A percentile compares a stretch with the other conserved stretches of the same genome.
phyloP scores from a whole-genome alignment of 2,329 filamentous ascomycete genomes.

The Fusarium irregulare region DNA sequence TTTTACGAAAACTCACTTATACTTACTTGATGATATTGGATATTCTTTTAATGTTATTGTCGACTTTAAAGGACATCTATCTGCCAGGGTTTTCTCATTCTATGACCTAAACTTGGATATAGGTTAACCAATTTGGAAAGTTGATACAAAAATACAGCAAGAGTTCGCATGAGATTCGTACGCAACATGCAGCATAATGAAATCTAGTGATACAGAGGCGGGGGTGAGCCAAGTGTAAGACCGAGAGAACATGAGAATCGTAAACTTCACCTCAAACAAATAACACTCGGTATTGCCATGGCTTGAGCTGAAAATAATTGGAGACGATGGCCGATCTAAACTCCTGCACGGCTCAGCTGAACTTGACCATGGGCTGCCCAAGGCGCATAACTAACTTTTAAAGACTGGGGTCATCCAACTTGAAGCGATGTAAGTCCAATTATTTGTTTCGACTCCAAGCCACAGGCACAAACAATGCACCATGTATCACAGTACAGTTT shows the following conservation, averaged over 20 bases:
- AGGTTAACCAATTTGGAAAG: not conserved
- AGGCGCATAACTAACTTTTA: not conserved
- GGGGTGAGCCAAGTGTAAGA: not conserved
- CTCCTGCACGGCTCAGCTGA: not conserved
- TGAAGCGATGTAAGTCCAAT: not conserved
- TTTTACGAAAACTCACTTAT: conserved; percentile 4
- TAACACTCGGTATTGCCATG: not conserved
- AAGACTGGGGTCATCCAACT: not conserved
- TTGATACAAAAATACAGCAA: not conserved
- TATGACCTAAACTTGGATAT: not conserved
- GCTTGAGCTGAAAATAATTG: not conserved
- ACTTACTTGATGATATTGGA: conserved; percentile 20
- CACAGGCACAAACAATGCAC: not conserved
- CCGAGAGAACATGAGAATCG: not conserved
- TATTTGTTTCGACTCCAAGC: not conserved
- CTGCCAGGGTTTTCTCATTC: not conserved
- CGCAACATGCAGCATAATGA: not conserved
- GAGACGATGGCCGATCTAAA: not conserved
- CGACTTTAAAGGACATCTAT: not conserved
- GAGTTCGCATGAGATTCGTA: not conserved
- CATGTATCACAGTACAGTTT: not conserved
- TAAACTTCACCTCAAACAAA: not conserved
- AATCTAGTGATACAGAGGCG: not conserved
- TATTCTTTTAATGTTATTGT: conserved; percentile 10
- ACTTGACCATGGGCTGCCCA: not conserved